phyloP scores from a whole-genome alignment of 1,139 yeast genomes.

The Suhomyces kunorum region DNA sequence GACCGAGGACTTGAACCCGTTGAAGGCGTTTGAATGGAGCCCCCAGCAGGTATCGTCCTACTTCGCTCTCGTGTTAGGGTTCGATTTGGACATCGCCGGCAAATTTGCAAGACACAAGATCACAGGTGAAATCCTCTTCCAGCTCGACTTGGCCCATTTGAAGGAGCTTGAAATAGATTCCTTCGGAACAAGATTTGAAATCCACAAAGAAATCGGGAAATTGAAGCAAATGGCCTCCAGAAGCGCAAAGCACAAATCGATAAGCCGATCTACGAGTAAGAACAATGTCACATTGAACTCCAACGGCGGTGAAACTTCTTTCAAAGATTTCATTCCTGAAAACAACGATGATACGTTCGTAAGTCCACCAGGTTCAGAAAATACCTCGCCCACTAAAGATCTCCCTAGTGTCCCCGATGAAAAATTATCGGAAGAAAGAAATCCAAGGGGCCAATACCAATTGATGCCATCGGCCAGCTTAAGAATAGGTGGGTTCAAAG shows the following conservation, averaged over 20 bases:
- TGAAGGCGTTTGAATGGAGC: constrained; percentile 67
- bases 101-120: constrained; percentile 86
- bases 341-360: constrained; percentile 12
- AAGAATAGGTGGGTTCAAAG: constrained; percentile 16
- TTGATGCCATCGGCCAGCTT: constrained; percentile 23
- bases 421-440: constrained; percentile 3
- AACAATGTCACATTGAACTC: constrained; percentile 5
- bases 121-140: constrained; percentile 80
- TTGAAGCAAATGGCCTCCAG: constrained; percentile 40
- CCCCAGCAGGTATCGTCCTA: constrained; percentile 83
- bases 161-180: constrained; percentile 90
- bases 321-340: constrained; percentile 10
- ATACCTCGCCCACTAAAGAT: constrained; percentile 5
- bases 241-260: constrained; percentile 18
- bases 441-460: constrained; percentile 11
- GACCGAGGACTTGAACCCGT: constrained; percentile 49
- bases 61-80: constrained; percentile 66
- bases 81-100: constrained; percentile 69
- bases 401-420: constrained; percentile 13
- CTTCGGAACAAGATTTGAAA: constrained; percentile 93
- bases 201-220: constrained; percentile 83
- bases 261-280: constrained; percentile 15
- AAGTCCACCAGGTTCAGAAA: constrained; percentile 11
- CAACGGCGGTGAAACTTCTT: constrained; percentile 6
- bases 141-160: constrained; percentile 79